Conservation (phyloP, 768 basidiomycete species). For the Pleurotus djamor region DNA sequence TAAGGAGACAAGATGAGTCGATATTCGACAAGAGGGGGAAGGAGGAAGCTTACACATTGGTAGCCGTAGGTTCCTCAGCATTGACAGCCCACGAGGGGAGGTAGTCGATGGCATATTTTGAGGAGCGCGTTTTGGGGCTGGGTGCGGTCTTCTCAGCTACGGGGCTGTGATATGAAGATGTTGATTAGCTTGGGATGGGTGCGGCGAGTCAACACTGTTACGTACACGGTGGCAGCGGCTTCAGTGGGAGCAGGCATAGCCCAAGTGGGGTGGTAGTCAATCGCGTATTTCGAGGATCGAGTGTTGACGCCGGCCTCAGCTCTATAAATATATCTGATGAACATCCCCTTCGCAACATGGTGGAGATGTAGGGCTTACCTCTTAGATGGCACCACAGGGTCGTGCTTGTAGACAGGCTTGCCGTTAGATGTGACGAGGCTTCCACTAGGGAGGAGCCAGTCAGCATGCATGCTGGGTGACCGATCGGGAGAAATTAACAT, state of each 20-base stretch:
- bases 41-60: not conserved
- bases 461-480: not conserved
- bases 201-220: not conserved
- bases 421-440: not conserved
- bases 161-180: not conserved
- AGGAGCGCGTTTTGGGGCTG: not conserved
- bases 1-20: not conserved
- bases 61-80: not conserved
- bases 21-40: not conserved
- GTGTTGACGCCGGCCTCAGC: not conserved
- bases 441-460: not conserved
- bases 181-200: not conserved
- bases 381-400: conserved; percentile 2
- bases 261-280: conserved; percentile 5
- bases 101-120: conserved; percentile 1
- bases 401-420: conserved; percentile 1
- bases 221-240: not conserved
- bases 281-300: conserved; percentile 4
- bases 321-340: not conserved
- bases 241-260: conserved; percentile 1
- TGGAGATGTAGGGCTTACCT: not conserved
- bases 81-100: not conserved
- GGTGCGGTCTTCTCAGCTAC: not conserved
- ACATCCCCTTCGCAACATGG: not conserved
- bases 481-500: not conserved